These are phyloP conservation scores for Aspergillus pseudonomiae DNA, from an alignment of 2,329 filamentous ascomycete genomes.

Conservation along the genomic window DNA sequence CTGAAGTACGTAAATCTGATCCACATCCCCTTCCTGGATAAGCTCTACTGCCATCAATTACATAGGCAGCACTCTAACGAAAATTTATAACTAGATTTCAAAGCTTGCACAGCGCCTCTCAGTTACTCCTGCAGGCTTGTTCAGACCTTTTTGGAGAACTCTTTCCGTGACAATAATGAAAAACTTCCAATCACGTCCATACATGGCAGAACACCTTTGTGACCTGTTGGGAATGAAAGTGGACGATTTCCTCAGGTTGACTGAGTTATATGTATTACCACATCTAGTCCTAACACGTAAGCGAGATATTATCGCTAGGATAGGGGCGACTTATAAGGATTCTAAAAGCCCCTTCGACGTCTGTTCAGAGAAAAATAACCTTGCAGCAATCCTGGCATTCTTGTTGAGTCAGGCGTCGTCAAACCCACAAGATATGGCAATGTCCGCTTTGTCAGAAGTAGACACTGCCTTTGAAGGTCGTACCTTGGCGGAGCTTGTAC, in stretches of 20 bases:
- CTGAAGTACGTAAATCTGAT: conserved; percentile 60
- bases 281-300: conserved; percentile 80
- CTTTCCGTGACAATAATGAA: conserved; percentile 81
- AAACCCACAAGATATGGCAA: conserved; percentile 68
- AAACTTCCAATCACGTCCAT: conserved; percentile 78
- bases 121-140: conserved; percentile 67
- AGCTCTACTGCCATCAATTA: background rate
- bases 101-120: conserved; percentile 69
- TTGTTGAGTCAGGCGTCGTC: conserved; percentile 63
- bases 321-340: conserved; percentile 69
- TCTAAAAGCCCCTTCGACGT: conserved; percentile 61
- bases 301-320: conserved; percentile 75
- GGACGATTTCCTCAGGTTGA: conserved; percentile 71
- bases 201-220: conserved; percentile 77
- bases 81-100: conserved; percentile 56
- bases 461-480: conserved; percentile 70
- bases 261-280: conserved; percentile 81
- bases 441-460: conserved; percentile 68
- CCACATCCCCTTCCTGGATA: background rate
- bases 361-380: conserved; percentile 61
- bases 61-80: background rate
- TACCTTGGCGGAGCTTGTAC: conserved; percentile 69
- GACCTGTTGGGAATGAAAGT: conserved; percentile 78
- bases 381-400: conserved; percentile 61
- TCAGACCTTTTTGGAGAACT: conserved; percentile 86